Base-by-base conservation (phyloP, 78 protist species). In the Dictyostelium purpureum region DNA sequence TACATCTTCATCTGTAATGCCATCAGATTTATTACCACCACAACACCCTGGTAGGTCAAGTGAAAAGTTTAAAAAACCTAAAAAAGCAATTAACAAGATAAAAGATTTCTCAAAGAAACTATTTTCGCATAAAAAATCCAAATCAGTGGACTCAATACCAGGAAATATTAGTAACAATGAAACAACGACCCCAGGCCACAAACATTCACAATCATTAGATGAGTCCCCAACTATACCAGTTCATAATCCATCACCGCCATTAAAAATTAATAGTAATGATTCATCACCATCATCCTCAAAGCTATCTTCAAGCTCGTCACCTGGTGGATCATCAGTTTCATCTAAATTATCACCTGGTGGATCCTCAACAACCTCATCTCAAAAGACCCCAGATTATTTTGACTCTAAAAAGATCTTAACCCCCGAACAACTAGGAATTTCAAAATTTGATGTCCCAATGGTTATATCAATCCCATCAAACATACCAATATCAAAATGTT, bases 341-440 rank as follows among this genome's bases (percentile, higher is more conserved):
- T 56, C 65, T 2, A 49, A 49, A 49, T 49, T 11, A 7, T 14
- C 54, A 7, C 54, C 54, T 49, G n/a, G n/a, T n/a, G 40, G 19
- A 4, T 63, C 71, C 5, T 51, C 81, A 0, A 16, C 61, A 33
- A 45, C 47, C 10, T 26, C 45, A 3, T 14, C 33, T 2, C 33
- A 45, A 28, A 14, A 24, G 16, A 51, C 71, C 1, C 71, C 71
- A 14, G 38, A 63, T 33, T 63, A 33, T 38, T 51, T 75, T 47
- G 69, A 75, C 10, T n/a, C 28, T 7, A 75, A 75, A 51, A 75
- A 75, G 37, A 26, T 75, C n/a, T n/a, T 51, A 18, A 75, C 81
- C 1, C 81, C 81, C 1, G 51, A 75, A 0, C 61, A 75, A 75
- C 38, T 75, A 9, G 81, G 81, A 19, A 51, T 75, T 24, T 3